Percentiles rank a stretch among this genome's conserved stretches.
Evolutionary conservation across 257 asterid species (phyloP).

Genomic region (Solanum clarkiae): DNA sequence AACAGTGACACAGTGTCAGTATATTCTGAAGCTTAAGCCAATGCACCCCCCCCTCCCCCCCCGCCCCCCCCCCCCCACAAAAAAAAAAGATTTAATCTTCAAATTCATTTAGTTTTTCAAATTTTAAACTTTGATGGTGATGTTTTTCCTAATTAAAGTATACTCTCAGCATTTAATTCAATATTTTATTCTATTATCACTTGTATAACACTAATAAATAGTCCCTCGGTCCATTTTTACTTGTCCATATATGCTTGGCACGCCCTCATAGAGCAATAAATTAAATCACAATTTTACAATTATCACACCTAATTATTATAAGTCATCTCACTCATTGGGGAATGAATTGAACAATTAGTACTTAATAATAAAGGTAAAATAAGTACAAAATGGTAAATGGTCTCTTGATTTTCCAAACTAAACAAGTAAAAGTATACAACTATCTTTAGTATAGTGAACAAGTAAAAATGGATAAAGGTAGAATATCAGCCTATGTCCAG

Average conservation of each 20-base stretch:
- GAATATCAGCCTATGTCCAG: background rate
- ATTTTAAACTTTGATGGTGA: background rate
- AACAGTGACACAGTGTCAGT: background rate
- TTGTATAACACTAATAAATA: background rate
- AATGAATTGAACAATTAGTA: background rate
- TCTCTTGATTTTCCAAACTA: background rate
- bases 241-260: background rate
- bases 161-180: background rate
- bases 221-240: background rate
- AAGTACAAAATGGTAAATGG: background rate
- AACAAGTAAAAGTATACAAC: background rate
- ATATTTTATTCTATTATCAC: background rate
- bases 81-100: background rate
- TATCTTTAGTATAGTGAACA: background rate
- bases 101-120: background rate
- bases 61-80: accelerated
- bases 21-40: background rate
- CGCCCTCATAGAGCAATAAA: background rate
- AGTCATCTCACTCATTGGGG: background rate
- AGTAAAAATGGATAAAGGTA: background rate
- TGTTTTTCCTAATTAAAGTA: background rate
- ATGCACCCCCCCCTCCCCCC: background rate
- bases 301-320: background rate
- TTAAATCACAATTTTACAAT: background rate
- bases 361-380: background rate